Conservation (phyloP, 805 yeast species). For the Vanderwaltozyma yarrowii region DNA sequence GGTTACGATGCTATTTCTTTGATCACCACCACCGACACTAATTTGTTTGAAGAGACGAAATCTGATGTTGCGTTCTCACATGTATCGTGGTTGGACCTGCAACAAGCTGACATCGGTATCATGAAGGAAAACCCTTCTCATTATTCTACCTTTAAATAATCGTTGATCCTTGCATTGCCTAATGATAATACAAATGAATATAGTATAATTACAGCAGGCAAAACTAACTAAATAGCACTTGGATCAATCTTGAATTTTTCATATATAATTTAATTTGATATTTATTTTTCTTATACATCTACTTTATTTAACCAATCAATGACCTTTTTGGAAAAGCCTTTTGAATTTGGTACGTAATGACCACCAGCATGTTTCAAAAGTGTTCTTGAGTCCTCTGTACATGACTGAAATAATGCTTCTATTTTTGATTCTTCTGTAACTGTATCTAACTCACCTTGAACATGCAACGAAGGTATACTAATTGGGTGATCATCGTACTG, state of each 20-base stretch:
- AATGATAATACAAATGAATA: too few species aligned
- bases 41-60: conserved; percentile 24
- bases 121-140: conserved; percentile 34
- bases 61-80: conserved; percentile 28
- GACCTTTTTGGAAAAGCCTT: conserved; percentile 31
- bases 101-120: conserved; percentile 53
- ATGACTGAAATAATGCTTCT: conserved; percentile 43
- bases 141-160: conserved; percentile 14
- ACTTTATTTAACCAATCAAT: conserved; percentile 24
- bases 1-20: conserved; percentile 90
- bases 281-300: too few species aligned
- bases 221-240: too few species aligned
- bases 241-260: too few species aligned
- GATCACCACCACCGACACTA: conserved; percentile 41
- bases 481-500: conserved; percentile 24
- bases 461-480: conserved; percentile 50
- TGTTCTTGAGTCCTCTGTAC: conserved; percentile 35
- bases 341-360: conserved; percentile 87
- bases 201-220: too few species aligned
- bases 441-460: conserved; percentile 84
- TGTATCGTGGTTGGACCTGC: conserved; percentile 60
- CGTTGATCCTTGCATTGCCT: too few species aligned
- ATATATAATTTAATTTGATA: too few species aligned
- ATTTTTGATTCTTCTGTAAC: conserved; percentile 69
- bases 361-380: conserved; percentile 84